These are phyloP conservation scores for Gigaspora rosea DNA, from an alignment of 192 early-diverging fungal genomes.

Conservation along the genomic window DNA sequence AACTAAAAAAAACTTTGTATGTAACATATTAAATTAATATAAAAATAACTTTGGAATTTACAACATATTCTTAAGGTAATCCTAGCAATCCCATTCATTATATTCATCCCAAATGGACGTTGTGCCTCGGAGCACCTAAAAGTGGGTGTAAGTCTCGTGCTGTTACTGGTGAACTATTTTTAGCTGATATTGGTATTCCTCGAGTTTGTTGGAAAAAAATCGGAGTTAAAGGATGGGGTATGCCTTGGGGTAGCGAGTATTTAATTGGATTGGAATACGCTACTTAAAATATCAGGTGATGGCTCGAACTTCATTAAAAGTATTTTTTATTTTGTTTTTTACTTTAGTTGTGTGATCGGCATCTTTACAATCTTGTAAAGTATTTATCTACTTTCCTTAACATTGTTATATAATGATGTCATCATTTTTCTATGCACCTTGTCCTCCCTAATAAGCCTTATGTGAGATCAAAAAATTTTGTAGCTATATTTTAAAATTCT, in stretches of 20 bases:
- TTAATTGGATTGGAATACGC: conserved; percentile 55
- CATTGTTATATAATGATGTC: too few relatives aligned
- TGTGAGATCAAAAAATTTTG: too few relatives aligned
- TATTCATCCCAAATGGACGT: conserved; percentile 74
- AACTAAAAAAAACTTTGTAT: not conserved
- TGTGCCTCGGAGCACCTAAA: conserved; percentile 75
- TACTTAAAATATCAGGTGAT: not conserved
- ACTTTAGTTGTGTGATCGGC: too few relatives aligned
- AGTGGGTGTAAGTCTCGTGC: conserved; percentile 57
- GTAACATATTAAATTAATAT: not conserved
- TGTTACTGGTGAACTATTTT: conserved; percentile 69
- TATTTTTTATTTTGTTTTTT: too few relatives aligned
- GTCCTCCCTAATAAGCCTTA: too few relatives aligned
- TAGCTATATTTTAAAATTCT: too few relatives aligned
- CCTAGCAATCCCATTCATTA: conserved; percentile 54
- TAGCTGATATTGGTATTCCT: conserved; percentile 79
- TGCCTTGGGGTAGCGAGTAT: conserved; percentile 66
- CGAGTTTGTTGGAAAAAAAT: conserved; percentile 59
- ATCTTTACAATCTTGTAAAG: too few relatives aligned
- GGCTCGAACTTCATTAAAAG: too few relatives aligned
- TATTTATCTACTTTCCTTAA: too few relatives aligned
- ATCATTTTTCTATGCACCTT: too few relatives aligned
- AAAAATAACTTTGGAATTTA: too few relatives aligned
- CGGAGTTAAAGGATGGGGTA: conserved; percentile 50
- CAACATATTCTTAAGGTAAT: conserved; percentile 41